Evolutionary conservation across 2,329 filamentous ascomycete species (phyloP), one percentile per base, ranked within the genome.

Genomic region (Trichoderma koningii): DNA sequence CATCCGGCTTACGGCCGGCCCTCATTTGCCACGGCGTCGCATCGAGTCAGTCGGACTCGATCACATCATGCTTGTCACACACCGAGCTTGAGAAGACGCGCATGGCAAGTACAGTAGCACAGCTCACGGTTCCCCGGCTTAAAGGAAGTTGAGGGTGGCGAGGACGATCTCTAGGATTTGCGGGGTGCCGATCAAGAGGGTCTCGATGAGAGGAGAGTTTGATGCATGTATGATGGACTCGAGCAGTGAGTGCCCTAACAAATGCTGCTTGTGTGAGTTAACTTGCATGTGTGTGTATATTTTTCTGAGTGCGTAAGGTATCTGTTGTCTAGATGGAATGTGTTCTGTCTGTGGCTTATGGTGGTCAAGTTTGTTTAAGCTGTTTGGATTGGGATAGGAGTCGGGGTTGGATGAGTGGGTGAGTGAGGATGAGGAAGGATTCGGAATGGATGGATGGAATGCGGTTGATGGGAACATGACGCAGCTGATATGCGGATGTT

Each of bases 101-200:
- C 38, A 45, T 45, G 17, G 34, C 28, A 7, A 5, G 3, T 23
- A 23, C 21, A 23, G 34, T 5, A 38, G 34, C 10, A 38, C 34
- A 12, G 34, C 34, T 14, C 34, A 5, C 34, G 34, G 21, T 56
- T 41, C n/a, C 23, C n/a, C 26, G 7, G 30, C 15, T n/a, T 15
- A 7, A 50, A 26, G 26, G 17, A 30, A 23, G 14, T 45, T 30
- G 45, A 50, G 26, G 56, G 56, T 50, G 56, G 41, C 48, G 17
- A 63, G 28, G 41, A 14, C 19, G 41, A 55, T 55, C 38, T 45
- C 34, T 48, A 48, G 28, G 50, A 53, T 28, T 23, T 62, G 59
- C 59, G 59, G 59, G 59, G 59, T 62, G 48, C 48, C 45, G 59
- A 47, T 62, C 59, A 17, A 48, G 48, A 62, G 59, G 41, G 26